Percentiles rank a stretch among this genome's conserved stretches.
phyloP scores from a whole-genome alignment of 2,329 filamentous ascomycete species.

The Trichoderma sp. region DNA sequence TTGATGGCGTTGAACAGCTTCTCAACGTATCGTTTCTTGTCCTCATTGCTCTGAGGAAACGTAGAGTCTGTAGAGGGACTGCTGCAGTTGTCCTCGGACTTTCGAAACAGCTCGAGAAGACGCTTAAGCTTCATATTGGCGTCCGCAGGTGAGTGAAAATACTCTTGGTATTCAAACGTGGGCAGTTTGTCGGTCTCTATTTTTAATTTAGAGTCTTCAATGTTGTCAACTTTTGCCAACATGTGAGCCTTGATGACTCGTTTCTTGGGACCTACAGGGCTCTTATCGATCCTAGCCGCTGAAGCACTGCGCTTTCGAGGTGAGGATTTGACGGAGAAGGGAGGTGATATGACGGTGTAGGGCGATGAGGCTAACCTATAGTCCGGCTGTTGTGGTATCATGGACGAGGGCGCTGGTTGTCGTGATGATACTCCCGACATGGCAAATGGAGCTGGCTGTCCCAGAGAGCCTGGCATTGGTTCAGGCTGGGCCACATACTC shows the following conservation, averaged over 20 bases:
- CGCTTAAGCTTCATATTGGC: constrained; percentile 25
- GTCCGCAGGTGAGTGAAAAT: constrained; percentile 20
- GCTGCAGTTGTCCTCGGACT: constrained; percentile 30
- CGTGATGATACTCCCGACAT: neutral
- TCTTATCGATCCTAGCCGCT: neutral
- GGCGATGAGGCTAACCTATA: neutral
- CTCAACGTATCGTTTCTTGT: constrained; percentile 29
- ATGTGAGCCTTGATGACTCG: constrained; percentile 28
- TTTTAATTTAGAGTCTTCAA: constrained; percentile 26
- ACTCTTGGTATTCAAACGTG: constrained; percentile 18
- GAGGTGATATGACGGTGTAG: constrained; percentile 7
- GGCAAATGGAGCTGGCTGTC: neutral
- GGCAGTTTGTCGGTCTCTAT: constrained; percentile 22
- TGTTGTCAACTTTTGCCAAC: constrained; percentile 26
- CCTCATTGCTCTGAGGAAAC: constrained; percentile 29
- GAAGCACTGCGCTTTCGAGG: constrained; percentile 13
- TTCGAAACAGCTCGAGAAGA: constrained; percentile 30
- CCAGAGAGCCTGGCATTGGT: neutral
- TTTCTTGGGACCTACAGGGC: constrained; percentile 24
- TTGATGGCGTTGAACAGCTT: constrained; percentile 35
- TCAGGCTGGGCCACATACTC: neutral
- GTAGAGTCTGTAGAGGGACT: constrained; percentile 29
- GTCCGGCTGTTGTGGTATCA: neutral
- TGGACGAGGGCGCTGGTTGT: neutral
- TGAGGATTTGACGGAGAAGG: neutral